Conservation (phyloP, 2,329 filamentous ascomycete genomes). For the Chaetomium globosum region DNA sequence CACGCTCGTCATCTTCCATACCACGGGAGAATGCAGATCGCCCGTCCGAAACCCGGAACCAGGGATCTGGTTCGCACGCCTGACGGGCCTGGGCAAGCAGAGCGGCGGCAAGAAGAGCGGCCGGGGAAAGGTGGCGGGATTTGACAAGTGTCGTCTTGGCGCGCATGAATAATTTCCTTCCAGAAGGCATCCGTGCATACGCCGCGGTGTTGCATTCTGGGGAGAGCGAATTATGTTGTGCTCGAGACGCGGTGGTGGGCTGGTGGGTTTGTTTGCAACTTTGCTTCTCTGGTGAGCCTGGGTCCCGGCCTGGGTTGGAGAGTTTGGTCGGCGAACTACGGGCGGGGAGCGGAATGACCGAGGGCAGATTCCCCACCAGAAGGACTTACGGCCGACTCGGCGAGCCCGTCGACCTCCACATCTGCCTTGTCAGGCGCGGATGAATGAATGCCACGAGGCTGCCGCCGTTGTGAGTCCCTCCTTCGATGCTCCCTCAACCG, state of each 20-base stretch:
- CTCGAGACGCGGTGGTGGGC: neutral
- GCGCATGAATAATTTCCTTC: conserved; percentile 29
- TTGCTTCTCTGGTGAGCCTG: conserved; percentile 2
- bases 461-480: neutral
- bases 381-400: conserved; percentile 3
- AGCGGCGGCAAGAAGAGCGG: neutral
- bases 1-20: neutral
- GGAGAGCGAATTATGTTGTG: conserved; percentile 14
- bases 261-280: conserved; percentile 18
- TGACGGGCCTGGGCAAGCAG: neutral
- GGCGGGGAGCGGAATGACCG: conserved; percentile 28
- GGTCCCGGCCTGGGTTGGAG: neutral
- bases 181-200: conserved; percentile 32
- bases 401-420: conserved; percentile 6
- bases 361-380: neutral
- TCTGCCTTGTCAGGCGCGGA: neutral
- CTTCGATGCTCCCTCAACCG: neutral
- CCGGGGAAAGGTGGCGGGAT: conserved; percentile 8
- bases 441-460: neutral
- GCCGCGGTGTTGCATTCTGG: conserved; percentile 23
- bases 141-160: conserved; percentile 12
- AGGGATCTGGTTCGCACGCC: neutral
- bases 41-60: neutral
- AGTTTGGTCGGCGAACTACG: neutral
- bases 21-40: conserved; percentile 7